Evolutionary conservation across 495 filamentous ascomycete genomes (phyloP).

Genomic region (Aspergillus coremiiformis): DNA sequence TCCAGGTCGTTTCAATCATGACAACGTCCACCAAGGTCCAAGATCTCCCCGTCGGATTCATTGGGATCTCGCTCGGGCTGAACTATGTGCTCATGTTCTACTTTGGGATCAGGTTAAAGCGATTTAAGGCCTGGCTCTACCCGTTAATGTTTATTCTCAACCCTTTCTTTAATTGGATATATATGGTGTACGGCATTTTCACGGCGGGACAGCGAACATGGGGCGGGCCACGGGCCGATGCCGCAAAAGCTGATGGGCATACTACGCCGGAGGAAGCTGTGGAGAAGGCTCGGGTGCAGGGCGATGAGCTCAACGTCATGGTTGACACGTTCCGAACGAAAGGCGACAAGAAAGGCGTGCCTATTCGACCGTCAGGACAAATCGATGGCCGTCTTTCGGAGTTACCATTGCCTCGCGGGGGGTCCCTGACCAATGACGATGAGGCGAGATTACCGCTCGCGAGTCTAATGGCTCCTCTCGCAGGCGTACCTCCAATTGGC

Average conservation of each 20-base stretch:
- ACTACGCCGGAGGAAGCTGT: conserved; percentile 81
- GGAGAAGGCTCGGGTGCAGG: conserved; percentile 66
- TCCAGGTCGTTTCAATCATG: conserved; percentile 81
- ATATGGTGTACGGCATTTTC: conserved; percentile 85
- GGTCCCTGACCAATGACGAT: conserved; percentile 31
- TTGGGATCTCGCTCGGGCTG: conserved; percentile 86
- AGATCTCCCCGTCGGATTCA: conserved; percentile 87
- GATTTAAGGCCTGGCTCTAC: conserved; percentile 91
- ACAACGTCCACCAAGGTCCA: conserved; percentile 71
- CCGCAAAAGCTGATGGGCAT: conserved; percentile 68
- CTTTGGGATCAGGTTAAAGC: conserved; percentile 77
- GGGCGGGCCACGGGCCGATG: conserved; percentile 92
- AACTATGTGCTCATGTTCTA: conserved; percentile 98
- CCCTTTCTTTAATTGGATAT: conserved; percentile 97
- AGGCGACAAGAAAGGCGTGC: conserved; percentile 48
- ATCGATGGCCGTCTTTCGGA: conserved; percentile 56
- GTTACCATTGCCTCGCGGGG: conserved; percentile 44
- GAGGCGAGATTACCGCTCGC: conserved; percentile 32
- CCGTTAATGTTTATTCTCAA: conserved; percentile 94
- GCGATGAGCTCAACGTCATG: conserved; percentile 88
- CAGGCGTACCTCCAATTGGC: conserved; percentile 41
- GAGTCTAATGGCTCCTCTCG: conserved; percentile 36
- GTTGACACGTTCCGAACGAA: conserved; percentile 82
- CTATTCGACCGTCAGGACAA: conserved; percentile 64
- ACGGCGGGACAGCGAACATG: conserved; percentile 94